These are phyloP conservation scores for Dunaliella primolecta DNA, from an alignment of 139 green algal species.

Conservation along the genomic window DNA sequence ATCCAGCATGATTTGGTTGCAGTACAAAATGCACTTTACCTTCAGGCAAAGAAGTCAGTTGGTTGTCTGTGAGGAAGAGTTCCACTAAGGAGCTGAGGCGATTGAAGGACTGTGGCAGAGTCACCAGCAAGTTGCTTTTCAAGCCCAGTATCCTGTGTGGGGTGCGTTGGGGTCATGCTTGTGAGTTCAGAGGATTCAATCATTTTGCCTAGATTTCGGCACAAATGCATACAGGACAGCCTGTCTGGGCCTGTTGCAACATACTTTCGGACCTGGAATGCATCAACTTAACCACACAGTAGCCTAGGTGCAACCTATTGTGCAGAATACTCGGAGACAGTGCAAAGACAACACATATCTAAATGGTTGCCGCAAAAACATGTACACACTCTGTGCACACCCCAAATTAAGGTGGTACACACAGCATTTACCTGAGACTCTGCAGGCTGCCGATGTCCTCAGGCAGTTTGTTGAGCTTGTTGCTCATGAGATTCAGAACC, in stretches of 20 bases:
- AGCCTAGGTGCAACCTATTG: background rate
- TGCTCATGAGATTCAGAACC: slow-evolving; percentile 68
- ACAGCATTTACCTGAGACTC: slow-evolving; percentile 10
- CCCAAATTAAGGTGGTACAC: too few relatives aligned
- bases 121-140: slow-evolving; percentile 45
- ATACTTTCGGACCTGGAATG: too few relatives aligned
- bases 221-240: background rate
- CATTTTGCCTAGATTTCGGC: background rate
- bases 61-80: slow-evolving; percentile 75
- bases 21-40: slow-evolving; percentile 6
- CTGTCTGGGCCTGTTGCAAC: too few relatives aligned
- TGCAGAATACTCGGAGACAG: background rate
- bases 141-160: slow-evolving; percentile 30
- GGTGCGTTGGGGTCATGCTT: background rate
- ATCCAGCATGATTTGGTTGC: background rate
- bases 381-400: background rate
- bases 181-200: background rate
- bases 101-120: slow-evolving; percentile 43
- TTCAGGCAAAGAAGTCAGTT: slow-evolving; percentile 56
- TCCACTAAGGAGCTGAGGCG: slow-evolving; percentile 47
- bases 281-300: background rate
- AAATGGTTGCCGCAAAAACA: background rate
- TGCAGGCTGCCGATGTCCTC: slow-evolving; percentile 32
- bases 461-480: slow-evolving; percentile 51
- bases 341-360: background rate